Conservation (phyloP, 2,329 filamentous ascomycete genomes). For the Mycogone perniciosa region DNA sequence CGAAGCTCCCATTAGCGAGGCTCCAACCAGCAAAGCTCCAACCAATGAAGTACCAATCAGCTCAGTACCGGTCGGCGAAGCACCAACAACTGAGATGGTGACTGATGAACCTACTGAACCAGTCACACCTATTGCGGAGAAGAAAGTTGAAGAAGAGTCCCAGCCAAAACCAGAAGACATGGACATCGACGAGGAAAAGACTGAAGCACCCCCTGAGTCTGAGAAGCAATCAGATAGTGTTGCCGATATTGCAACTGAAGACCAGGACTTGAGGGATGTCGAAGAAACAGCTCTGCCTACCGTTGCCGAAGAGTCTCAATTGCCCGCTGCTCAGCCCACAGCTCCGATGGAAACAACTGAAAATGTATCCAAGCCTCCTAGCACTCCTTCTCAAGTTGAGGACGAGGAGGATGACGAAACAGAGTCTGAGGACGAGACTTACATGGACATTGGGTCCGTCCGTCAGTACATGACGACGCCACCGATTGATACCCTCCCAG, state of each 20-base stretch:
- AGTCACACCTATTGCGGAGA: constrained; percentile 8
- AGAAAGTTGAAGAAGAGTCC: constrained; percentile 13
- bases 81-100: neutral
- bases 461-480: constrained; percentile 49
- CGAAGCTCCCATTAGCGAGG: too few relatives aligned
- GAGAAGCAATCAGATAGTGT: neutral
- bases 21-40: too few relatives aligned
- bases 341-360: constrained; percentile 24
- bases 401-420: constrained; percentile 49
- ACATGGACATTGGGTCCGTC: constrained; percentile 41
- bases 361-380: constrained; percentile 31
- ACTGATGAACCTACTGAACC: constrained; percentile 10
- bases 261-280: neutral
- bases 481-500: constrained; percentile 47
- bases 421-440: constrained; percentile 49
- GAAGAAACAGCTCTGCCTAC: constrained; percentile 1
- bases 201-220: neutral
- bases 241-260: neutral
- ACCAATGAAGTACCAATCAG: too few relatives aligned
- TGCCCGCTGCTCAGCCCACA: neutral
- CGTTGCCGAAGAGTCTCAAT: neutral
- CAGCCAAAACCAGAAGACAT: constrained; percentile 37
- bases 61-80: neutral
- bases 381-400: constrained; percentile 43
- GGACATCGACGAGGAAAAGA: constrained; percentile 29